Conservation (phyloP, 805 yeast species). For the Teunomyces funiuensis region DNA sequence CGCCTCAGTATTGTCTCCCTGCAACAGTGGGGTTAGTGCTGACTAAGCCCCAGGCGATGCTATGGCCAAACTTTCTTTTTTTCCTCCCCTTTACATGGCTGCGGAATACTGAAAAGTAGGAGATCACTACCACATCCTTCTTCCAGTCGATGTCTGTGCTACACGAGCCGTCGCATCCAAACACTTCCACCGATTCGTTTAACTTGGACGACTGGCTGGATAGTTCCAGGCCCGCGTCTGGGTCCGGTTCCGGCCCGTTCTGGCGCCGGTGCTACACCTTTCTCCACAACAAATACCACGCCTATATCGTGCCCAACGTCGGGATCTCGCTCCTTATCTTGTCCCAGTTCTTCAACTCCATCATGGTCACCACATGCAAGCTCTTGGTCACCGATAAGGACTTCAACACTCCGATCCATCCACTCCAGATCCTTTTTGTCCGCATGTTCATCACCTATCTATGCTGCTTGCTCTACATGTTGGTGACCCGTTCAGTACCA, state of each 20-base stretch:
- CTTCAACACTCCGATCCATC: constrained; percentile 62
- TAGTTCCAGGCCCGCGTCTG: neutral
- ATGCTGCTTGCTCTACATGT: constrained; percentile 59
- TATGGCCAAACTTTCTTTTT: too few species aligned
- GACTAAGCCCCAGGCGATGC: too few species aligned
- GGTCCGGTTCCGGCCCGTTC: neutral
- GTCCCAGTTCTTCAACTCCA: constrained; percentile 72
- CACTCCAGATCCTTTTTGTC: constrained; percentile 72
- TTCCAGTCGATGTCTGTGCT: neutral
- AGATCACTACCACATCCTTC: too few species aligned
- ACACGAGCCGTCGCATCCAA: neutral
- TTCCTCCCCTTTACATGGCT: too few species aligned
- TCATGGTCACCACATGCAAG: constrained; percentile 76
- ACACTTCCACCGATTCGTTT: neutral
- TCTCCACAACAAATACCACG: neutral
- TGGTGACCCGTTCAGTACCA: constrained; percentile 45
- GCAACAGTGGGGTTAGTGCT: too few species aligned
- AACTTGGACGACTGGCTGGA: neutral
- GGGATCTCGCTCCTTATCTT: constrained; percentile 60
- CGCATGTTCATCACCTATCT: constrained; percentile 73
- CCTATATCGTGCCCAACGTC: constrained; percentile 32
- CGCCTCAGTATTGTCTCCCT: too few species aligned
- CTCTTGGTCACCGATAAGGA: constrained; percentile 66
- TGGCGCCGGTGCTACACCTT: neutral
- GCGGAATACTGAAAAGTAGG: too few species aligned